Evolutionary conservation across 2,329 filamentous ascomycete species (phyloP), one percentile per base, ranked within the genome.

Genomic region (Phyllosticta citriasiana): DNA sequence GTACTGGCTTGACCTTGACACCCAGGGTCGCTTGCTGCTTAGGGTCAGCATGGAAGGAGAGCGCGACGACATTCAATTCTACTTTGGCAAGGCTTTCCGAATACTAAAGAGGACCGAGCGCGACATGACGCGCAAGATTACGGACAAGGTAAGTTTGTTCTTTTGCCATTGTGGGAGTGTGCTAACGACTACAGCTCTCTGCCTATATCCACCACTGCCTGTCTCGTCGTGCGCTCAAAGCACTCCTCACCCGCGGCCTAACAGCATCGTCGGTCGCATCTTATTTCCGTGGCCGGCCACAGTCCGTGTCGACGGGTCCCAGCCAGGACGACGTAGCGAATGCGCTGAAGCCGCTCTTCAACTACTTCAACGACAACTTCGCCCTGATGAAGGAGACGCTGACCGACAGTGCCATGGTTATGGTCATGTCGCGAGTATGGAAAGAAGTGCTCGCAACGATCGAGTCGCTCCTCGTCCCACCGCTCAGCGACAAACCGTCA

Each of bases 41-140:
- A 84, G 93, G 64, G 91, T 99, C 58, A 97, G 91, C 71, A 99
- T 99, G 94, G 94, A 99, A 76, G 94, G 94, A 57, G 94, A 99
- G 76, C 84, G 94, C 64, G 94, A 99, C 71, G 94, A 99, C 71
- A 99, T 99, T 62, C 90, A 97, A 69, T 99, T 99, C 74, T 93
- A 97, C 71, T 97, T 97, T 74, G 94, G 92, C 68, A 97, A 97
- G 76, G 89, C 94, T 26, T 99, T 99, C 78, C 84, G 94, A 55
- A 91, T 93, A 63, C 80, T 99, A 67, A 97, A 97, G 80, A 85
- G 94, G 66, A 96, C 93, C 0, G 93, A 99, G 77, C 84, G 93
- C 69, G 94, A 99, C 73, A 99, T 99, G 94, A 96, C 95, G 60
- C 85, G 94, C 64, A 95, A 92, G 76, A 94, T 97, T 69, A 97